Evolutionary conservation across 768 basidiomycete species (phyloP).

Genomic region (Amanita rubescens): DNA sequence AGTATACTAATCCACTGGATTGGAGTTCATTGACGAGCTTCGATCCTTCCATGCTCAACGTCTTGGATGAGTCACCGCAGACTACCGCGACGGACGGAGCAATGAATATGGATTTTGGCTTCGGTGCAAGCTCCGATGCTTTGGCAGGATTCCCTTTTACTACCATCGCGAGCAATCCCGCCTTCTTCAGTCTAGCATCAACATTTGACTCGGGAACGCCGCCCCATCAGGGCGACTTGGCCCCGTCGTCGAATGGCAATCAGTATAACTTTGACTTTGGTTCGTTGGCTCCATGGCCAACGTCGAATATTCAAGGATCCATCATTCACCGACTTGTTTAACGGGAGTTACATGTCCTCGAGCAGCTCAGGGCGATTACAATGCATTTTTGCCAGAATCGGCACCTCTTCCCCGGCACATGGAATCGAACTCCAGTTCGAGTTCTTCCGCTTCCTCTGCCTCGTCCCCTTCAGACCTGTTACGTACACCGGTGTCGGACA

Average conservation of each 20-base stretch:
- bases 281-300: conserved; percentile 37
- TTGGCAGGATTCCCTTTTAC: conserved; percentile 51
- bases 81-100: conserved; percentile 47
- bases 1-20: conserved; percentile 41
- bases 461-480: conserved; percentile 21
- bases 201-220: conserved; percentile 39
- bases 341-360: conserved; percentile 9
- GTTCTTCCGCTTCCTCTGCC: conserved; percentile 34
- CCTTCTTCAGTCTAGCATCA: conserved; percentile 77
- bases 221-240: conserved; percentile 4
- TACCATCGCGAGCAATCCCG: conserved; percentile 76
- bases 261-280: conserved; percentile 42
- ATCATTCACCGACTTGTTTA: conserved; percentile 40
- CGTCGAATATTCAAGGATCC: conserved; percentile 27
- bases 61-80: conserved; percentile 54
- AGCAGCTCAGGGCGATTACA: neutral
- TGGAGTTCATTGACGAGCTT: conserved; percentile 65
- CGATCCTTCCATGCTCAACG: conserved; percentile 58
- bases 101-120: conserved; percentile 56
- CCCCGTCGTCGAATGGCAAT: conserved; percentile 14
- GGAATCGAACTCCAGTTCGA: conserved; percentile 14
- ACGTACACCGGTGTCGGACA: conserved; percentile 3
- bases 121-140: conserved; percentile 42
- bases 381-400: neutral
- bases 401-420: conserved; percentile 9